Evolutionary conservation across 768 basidiomycete genomes (phyloP).

Genomic region (Pleurotus citrinopileatus): DNA sequence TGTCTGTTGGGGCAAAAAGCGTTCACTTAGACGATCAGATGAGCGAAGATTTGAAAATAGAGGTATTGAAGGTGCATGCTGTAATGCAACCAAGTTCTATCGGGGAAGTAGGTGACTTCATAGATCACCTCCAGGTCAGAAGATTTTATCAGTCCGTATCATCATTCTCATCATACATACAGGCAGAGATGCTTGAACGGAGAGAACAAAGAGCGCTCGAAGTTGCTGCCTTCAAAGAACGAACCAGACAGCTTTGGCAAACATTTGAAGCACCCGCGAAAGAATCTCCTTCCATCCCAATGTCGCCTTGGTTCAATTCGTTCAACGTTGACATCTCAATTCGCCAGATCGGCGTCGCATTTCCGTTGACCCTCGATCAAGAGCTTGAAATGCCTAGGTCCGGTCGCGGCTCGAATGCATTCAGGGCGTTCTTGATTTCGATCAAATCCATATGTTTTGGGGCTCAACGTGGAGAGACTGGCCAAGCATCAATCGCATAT

Average conservation of each 20-base stretch:
- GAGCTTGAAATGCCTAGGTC: constrained; percentile 49
- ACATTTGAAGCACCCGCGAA: constrained; percentile 68
- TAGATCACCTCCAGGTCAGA: constrained; percentile 77
- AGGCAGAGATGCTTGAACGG: constrained; percentile 74
- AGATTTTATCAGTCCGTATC: constrained; percentile 12
- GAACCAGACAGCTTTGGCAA: constrained; percentile 67
- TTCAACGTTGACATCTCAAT: constrained; percentile 55
- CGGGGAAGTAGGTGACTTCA: constrained; percentile 84
- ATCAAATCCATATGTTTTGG: constrained; percentile 73
- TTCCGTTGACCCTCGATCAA: constrained; percentile 71
- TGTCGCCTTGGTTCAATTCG: constrained; percentile 52
- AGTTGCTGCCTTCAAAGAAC: constrained; percentile 80
- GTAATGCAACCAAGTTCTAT: constrained; percentile 95
- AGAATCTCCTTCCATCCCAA: constrained; percentile 32
- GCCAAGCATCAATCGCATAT: constrained; percentile 66
- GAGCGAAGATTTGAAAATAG: constrained; percentile 44
- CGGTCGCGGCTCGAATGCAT: constrained; percentile 38
- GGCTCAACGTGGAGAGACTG: constrained; percentile 74
- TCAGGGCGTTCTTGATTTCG: constrained; percentile 85
- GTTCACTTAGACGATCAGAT: constrained; percentile 17
- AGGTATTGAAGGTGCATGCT: constrained; percentile 79
- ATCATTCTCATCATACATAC: constrained; percentile 9
- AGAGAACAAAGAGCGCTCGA: constrained; percentile 76
- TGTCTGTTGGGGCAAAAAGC: constrained; percentile 41
- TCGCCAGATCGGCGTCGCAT: constrained; percentile 81